A percentile compares a stretch with the other conserved stretches of the same genome.
phyloP scores from a whole-genome alignment of 2,329 filamentous ascomycete species.

The Aspergillus sp. region DNA sequence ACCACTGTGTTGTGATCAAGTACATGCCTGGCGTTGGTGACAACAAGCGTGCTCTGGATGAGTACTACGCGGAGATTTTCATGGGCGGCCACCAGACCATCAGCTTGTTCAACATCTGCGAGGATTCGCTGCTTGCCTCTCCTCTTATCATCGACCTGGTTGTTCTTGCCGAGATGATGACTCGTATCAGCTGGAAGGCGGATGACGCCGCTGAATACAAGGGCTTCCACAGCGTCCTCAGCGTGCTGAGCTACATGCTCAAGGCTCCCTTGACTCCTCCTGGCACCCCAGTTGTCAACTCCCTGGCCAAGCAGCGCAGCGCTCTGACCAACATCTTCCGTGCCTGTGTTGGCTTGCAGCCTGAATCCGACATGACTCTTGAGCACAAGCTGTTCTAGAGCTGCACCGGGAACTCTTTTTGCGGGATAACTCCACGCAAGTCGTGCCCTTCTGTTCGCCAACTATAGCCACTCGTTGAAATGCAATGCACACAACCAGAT shows the following conservation, averaged over 20 bases:
- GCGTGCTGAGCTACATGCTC: constrained; percentile 98
- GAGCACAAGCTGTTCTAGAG: constrained; percentile 92
- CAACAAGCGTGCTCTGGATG: constrained; percentile 97
- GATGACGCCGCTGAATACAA: constrained; percentile 69
- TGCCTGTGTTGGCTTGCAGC: constrained; percentile 92
- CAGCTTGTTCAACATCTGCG: constrained; percentile 97
- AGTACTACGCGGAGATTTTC: constrained; percentile 99
- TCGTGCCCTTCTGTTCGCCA: constrained; percentile 10
- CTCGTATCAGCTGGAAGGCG: constrained; percentile 88
- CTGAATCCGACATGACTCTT: constrained; percentile 97
- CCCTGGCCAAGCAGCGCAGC: constrained; percentile 91
- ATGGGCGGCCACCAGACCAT: constrained; percentile 98
- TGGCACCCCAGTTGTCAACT: constrained; percentile 92
- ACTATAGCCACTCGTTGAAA: constrained; percentile 31
- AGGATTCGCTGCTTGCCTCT: constrained; percentile 93
- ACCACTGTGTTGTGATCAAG: constrained; percentile 99
- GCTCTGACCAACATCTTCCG: constrained; percentile 98
- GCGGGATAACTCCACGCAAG: not conserved
- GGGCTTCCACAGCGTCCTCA: constrained; percentile 95
- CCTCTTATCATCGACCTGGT: constrained; percentile 97
- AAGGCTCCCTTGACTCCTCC: constrained; percentile 90
- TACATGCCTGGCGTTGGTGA: constrained; percentile 99
- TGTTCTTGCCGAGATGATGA: constrained; percentile 95
- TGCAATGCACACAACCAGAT: not conserved
- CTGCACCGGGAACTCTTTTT: not conserved